phyloP scores from a whole-genome alignment of 768 basidiomycete genomes.

The Epithele typhae region DNA sequence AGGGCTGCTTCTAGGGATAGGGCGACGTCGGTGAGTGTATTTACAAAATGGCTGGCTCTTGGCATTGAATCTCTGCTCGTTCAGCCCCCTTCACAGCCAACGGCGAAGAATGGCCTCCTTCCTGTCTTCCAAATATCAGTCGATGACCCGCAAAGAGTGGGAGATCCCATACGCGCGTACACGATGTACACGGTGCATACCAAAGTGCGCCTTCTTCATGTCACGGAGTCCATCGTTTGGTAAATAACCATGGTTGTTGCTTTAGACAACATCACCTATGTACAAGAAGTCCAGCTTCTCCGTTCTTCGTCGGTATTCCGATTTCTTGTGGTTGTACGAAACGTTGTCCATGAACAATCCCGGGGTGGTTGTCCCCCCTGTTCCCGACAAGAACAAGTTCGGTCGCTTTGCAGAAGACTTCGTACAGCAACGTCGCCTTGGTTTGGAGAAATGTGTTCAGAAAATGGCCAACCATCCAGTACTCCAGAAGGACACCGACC shows the following conservation, averaged over 20 bases:
- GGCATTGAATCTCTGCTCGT: too few relatives aligned
- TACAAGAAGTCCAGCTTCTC: slow-evolving; percentile 85
- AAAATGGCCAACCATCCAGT: slow-evolving; percentile 94
- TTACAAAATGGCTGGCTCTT: too few relatives aligned
- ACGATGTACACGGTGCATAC: slow-evolving; percentile 98
- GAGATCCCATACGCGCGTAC: slow-evolving; percentile 91
- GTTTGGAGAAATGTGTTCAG: slow-evolving; percentile 85
- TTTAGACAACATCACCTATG: slow-evolving; percentile 77
- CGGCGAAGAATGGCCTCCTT: slow-evolving; percentile 39
- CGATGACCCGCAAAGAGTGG: slow-evolving; percentile 96
- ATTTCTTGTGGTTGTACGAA: slow-evolving; percentile 96
- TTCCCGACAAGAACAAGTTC: slow-evolving; percentile 92
- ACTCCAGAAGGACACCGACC: slow-evolving; percentile 79
- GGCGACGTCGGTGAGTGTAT: slow-evolving; percentile 12
- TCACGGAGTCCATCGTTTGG: background rate
- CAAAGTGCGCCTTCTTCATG: slow-evolving; percentile 41
- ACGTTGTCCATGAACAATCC: slow-evolving; percentile 87
- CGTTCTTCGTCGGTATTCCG: slow-evolving; percentile 94
- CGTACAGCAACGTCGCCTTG: slow-evolving; percentile 78
- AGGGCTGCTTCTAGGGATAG: slow-evolving; percentile 14
- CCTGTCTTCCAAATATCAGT: slow-evolving; percentile 85
- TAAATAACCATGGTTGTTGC: background rate
- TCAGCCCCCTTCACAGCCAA: background rate
- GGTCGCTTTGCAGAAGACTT: slow-evolving; percentile 93
- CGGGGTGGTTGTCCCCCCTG: slow-evolving; percentile 94